A percentile compares a stretch with the other conserved stretches of the same genome.
Conservation (phyloP, 148 eudicot species). For the Agrostemma githago region DNA sequence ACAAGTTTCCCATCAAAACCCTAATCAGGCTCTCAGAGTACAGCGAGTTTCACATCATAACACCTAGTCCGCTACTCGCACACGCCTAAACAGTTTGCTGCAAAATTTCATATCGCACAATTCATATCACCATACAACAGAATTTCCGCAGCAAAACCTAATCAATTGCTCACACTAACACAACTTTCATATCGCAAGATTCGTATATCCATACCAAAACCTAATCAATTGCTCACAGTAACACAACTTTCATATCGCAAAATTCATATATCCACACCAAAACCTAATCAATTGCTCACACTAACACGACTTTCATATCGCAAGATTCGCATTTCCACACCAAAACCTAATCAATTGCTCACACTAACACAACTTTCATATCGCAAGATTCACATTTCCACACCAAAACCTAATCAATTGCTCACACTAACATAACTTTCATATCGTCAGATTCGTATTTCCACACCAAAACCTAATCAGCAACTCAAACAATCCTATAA, state of each 20-base stretch:
- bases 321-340: background rate
- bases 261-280: no score
- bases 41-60: background rate
- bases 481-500: background rate
- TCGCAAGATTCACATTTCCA: background rate
- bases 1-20: background rate
- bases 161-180: background rate
- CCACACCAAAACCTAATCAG: conserved; percentile 5
- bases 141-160: background rate
- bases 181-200: background rate
- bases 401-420: background rate
- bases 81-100: background rate
- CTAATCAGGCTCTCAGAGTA: background rate
- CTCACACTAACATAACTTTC: background rate
- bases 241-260: background rate
- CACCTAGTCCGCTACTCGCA: background rate
- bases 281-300: background rate
- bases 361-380: background rate
- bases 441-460: background rate
- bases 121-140: background rate
- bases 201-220: background rate
- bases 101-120: background rate
- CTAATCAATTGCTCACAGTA: background rate
- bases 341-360: background rate
- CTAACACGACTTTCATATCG: background rate